Evolutionary conservation across 2,329 filamentous ascomycete genomes (phyloP), one percentile per base, ranked within the genome.

Genomic region (Beauveria pseudobassiana): DNA sequence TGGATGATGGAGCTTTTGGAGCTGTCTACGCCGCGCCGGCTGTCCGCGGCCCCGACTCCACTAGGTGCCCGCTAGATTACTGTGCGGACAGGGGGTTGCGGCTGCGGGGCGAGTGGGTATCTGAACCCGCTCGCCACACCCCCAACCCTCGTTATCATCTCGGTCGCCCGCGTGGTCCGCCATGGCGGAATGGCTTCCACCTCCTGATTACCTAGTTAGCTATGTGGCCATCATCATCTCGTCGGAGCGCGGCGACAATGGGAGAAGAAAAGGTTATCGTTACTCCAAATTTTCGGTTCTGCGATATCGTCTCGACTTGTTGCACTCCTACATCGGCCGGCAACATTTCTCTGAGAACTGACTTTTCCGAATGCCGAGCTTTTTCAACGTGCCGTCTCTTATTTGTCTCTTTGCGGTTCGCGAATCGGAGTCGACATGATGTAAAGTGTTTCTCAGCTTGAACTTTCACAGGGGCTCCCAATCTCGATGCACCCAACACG

Each of bases 41-140:
- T 50, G 55, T 59, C 55, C 55, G 55, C 55, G 55, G 55, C 55
- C 55, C 55, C 55, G 55, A 59, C 22, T 22, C 55, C 55, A 57
- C 54, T 1, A 7, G 14, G 20, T 34, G 42, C 26, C 53, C 53
- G 5, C 53, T 5, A n/a, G 18, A 57, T 34, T 14, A 48, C 20
- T 48, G 26, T 20, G 38, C 26, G 14, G 53, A 46, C 42, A 43
- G 53, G 53, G 30, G 30, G 12, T 5, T 34, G 10, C 12, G 34
- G 34, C 12, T 38, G 34, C 12, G 5, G 34, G 34, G 34, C 34
- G 2, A 16, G 34, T 38, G 14, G 12, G 24, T 16, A 45, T 38
- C 28, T 34, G 5, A 26, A n/a, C 42, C 54, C 54, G 18, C 28
- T 7, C 6, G 8, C 12, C 16, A 18, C 9, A 46, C n/a, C 5